Percentiles rank a stretch among this genome's conserved stretches.
phyloP scores from a whole-genome alignment of 495 filamentous ascomycete species.

The Staphylotrichum tortipilum region DNA sequence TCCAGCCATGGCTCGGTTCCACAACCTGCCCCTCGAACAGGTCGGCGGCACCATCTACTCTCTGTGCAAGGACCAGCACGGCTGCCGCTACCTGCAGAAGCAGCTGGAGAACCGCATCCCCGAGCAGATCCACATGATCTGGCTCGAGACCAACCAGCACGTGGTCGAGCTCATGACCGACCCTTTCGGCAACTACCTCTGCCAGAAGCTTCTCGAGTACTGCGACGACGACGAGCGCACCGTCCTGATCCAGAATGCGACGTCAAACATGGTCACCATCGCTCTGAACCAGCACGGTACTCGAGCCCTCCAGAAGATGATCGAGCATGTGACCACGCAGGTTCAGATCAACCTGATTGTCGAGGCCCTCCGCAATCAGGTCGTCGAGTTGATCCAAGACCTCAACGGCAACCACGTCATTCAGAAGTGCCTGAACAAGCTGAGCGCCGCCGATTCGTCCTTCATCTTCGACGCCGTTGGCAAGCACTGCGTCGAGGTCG shows the following conservation, averaged over 20 bases:
- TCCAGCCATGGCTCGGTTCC: slow-evolving; percentile 58
- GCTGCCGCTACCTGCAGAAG: slow-evolving; percentile 90
- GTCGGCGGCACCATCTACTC: slow-evolving; percentile 72
- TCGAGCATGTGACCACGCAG: slow-evolving; percentile 79
- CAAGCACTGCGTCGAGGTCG: slow-evolving; percentile 74
- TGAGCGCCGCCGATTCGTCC: slow-evolving; percentile 68
- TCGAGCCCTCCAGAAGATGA: slow-evolving; percentile 96
- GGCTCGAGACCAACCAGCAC: slow-evolving; percentile 80
- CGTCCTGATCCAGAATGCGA: slow-evolving; percentile 78
- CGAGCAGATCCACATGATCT: slow-evolving; percentile 83
- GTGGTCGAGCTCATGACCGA: slow-evolving; percentile 97
- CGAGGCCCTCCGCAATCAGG: slow-evolving; percentile 61
- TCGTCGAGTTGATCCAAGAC: slow-evolving; percentile 91
- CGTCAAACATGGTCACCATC: slow-evolving; percentile 76
- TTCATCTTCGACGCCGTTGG: slow-evolving; percentile 97
- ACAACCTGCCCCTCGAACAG: slow-evolving; percentile 67
- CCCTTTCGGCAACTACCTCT: slow-evolving; percentile 96
- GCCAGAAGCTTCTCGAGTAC: slow-evolving; percentile 91
- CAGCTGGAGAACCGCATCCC: slow-evolving; percentile 86
- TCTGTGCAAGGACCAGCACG: slow-evolving; percentile 94
- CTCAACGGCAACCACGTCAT: slow-evolving; percentile 98
- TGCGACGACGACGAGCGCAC: slow-evolving; percentile 92
- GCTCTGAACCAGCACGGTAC: slow-evolving; percentile 96
- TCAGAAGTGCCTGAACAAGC: slow-evolving; percentile 95
- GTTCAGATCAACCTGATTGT: slow-evolving; percentile 77